Evolutionary conservation across 2,329 filamentous ascomycete species (phyloP).

Genomic region (Ascochyta viciae-villosae): DNA sequence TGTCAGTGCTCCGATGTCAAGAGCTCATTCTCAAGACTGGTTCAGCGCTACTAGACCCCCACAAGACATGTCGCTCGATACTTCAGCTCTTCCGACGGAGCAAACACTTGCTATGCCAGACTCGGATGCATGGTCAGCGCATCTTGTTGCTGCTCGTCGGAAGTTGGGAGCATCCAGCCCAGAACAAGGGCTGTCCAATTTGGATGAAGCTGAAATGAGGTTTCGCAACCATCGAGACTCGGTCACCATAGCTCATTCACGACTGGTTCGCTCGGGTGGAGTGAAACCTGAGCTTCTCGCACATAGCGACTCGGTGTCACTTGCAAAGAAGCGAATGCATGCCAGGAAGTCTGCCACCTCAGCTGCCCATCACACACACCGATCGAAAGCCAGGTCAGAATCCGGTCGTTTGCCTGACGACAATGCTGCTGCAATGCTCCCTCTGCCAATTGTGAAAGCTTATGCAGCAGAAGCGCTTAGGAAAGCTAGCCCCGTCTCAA

Average conservation of each 20-base stretch:
- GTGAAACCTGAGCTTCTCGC: constrained; percentile 30
- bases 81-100: neutral
- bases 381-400: neutral
- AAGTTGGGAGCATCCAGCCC: constrained; percentile 3
- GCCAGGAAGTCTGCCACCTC: constrained; percentile 25
- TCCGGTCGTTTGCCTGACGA: neutral
- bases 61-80: neutral
- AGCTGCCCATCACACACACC: neutral
- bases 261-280: constrained; percentile 28
- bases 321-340: constrained; percentile 40
- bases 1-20: constrained; percentile 26
- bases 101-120: constrained; percentile 12
- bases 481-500: constrained; percentile 15
- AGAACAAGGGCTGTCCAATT: constrained; percentile 34
- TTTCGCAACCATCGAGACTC: constrained; percentile 46
- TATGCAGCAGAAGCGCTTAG: constrained; percentile 20
- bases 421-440: neutral
- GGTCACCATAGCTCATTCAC: constrained; percentile 35
- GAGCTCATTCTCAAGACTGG: constrained; percentile 22
- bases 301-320: constrained; percentile 29
- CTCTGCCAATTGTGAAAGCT: constrained; percentile 11
- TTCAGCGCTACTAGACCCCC: neutral
- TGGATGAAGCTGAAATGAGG: constrained; percentile 35
- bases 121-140: constrained; percentile 7
- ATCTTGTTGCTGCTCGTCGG: constrained; percentile 6